Conservation (phyloP, 768 basidiomycete species). For the Rhodotorula kratochvilovae region DNA sequence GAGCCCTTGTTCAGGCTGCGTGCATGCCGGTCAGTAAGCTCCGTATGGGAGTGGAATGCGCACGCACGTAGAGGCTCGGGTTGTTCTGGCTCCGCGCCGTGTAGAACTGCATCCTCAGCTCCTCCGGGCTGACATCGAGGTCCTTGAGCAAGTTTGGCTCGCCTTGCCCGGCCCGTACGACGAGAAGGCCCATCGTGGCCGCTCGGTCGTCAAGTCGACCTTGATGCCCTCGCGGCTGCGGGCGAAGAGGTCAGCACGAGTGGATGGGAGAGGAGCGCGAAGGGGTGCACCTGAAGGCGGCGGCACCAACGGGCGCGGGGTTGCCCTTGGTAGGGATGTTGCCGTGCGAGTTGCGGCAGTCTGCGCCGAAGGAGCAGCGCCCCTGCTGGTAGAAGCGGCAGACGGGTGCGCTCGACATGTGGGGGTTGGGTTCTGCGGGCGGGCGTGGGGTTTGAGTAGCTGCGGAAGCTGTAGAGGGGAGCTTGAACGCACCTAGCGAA, state of each 20-base stretch:
- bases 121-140: conserved; percentile 71
- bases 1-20: conserved; percentile 28
- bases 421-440: not conserved
- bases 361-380: conserved; percentile 61
- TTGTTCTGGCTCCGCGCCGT: conserved; percentile 28
- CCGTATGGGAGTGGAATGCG: not conserved
- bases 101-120: conserved; percentile 57
- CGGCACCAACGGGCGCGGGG: conserved; percentile 37
- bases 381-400: conserved; percentile 65
- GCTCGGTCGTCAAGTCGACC: conserved; percentile 66
- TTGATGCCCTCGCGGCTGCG: conserved; percentile 60
- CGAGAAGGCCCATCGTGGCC: conserved; percentile 72
- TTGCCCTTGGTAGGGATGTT: conserved; percentile 42
- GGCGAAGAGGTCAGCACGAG: not conserved
- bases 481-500: too few relatives aligned
- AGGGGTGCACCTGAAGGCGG: conserved; percentile 24
- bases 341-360: conserved; percentile 66
- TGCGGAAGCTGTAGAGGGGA: too few relatives aligned
- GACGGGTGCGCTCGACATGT: conserved; percentile 39
- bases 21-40: too few relatives aligned
- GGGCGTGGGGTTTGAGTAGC: too few relatives aligned
- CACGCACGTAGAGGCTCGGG: conserved; percentile 27
- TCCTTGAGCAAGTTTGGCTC: conserved; percentile 64
- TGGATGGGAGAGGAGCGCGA: not conserved
- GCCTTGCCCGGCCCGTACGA: conserved; percentile 72